Conservation (phyloP, 352 stramenopile species). For the Globisporangium abappressorium region DNA sequence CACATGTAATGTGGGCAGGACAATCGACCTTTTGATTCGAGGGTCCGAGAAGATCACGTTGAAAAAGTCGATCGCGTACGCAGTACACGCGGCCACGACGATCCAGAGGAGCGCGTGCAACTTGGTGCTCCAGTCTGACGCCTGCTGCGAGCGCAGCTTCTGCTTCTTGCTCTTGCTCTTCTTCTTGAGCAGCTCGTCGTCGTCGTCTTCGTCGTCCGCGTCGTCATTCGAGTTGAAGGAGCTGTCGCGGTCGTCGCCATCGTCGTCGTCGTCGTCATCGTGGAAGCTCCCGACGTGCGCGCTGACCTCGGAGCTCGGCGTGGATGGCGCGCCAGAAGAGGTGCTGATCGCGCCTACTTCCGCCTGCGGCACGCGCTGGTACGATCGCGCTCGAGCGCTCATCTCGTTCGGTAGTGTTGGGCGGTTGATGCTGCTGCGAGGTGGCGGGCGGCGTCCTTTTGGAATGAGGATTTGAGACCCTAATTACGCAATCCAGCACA, state of each 20-base stretch:
- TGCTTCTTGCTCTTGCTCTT: slow-evolving; percentile 19
- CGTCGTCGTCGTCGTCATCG: slow-evolving; percentile 32
- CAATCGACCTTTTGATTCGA: slow-evolving; percentile 42
- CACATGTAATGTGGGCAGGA: no score
- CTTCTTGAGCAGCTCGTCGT: slow-evolving; percentile 31
- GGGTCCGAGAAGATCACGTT: slow-evolving; percentile 61
- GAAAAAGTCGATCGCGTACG: slow-evolving; percentile 73
- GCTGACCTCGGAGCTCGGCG: slow-evolving; percentile 19
- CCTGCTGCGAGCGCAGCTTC: slow-evolving; percentile 36
- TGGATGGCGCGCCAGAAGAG: neutral
- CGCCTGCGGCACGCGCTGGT: slow-evolving; percentile 53
- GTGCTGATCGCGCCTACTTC: slow-evolving; percentile 17
- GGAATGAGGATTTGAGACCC: neutral
- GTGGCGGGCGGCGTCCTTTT: neutral
- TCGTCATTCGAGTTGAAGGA: slow-evolving; percentile 18
- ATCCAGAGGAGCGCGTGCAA: slow-evolving; percentile 79
- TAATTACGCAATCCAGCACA: no score
- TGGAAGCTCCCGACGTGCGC: slow-evolving; percentile 26
- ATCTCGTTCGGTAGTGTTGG: neutral
- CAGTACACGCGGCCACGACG: slow-evolving; percentile 38
- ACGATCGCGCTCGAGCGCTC: slow-evolving; percentile 20
- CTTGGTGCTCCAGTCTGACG: slow-evolving; percentile 63
- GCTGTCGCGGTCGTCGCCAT: slow-evolving; percentile 30
- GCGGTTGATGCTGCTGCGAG: neutral
- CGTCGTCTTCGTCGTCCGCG: slow-evolving; percentile 22